Evolutionary conservation across 495 filamentous ascomycete genomes (phyloP).

Genomic region (Thozetella sp.): DNA sequence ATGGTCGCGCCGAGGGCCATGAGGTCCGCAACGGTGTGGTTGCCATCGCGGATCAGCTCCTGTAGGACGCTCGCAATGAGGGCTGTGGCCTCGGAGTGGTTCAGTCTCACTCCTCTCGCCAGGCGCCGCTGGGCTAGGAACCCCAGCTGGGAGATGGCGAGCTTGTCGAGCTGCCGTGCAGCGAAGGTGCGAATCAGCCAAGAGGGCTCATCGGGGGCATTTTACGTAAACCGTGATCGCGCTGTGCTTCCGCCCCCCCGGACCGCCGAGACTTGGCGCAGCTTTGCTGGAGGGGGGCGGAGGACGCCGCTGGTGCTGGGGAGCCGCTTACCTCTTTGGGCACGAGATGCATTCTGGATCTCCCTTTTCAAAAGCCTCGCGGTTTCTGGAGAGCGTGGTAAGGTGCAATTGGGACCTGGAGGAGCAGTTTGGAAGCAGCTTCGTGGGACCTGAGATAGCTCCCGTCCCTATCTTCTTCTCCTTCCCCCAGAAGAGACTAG

Average conservation of each 20-base stretch:
- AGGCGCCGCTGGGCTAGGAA: conserved; percentile 86
- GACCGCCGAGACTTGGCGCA: conserved; percentile 1
- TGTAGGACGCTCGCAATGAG: conserved; percentile 90
- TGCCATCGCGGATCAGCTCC: conserved; percentile 97
- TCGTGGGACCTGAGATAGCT: no score
- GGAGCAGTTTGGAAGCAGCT: background rate
- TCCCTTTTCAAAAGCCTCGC: background rate
- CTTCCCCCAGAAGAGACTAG: no score
- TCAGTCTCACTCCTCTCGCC: conserved; percentile 85
- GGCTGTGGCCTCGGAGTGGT: conserved; percentile 91
- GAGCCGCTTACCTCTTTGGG: conserved; percentile 74
- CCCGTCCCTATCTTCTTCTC: no score
- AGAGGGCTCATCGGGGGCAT: conserved; percentile 1
- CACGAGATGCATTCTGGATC: conserved; percentile 72
- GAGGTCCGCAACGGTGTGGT: conserved; percentile 87
- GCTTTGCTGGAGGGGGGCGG: background rate
- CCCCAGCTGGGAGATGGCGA: conserved; percentile 88
- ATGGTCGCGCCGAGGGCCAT: conserved; percentile 90
- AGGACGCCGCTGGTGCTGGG: background rate
- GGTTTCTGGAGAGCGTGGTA: background rate
- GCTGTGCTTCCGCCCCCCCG: conserved; percentile 3
- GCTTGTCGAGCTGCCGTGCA: conserved; percentile 82
- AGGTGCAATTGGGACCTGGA: background rate
- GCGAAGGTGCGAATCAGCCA: background rate
- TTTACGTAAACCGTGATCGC: background rate